Base-by-base conservation (phyloP, 805 yeast species). In the Candida saitoana region DNA sequence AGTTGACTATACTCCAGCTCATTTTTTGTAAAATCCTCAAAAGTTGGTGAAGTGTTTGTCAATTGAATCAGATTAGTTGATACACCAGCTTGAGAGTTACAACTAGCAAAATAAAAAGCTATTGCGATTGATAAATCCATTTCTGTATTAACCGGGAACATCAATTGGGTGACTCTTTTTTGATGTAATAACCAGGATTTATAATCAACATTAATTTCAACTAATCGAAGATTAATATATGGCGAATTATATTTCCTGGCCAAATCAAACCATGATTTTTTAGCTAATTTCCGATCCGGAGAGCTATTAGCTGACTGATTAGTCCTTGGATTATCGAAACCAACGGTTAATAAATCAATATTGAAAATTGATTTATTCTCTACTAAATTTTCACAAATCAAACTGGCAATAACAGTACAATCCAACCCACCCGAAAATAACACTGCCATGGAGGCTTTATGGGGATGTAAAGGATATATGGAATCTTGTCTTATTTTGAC, bases 71-170 rank as follows among this genome's bases (percentile, higher is more conserved):
- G 42, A 11, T 43, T 50, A 0, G 84, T 80, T 2, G 38, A 15
- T 31, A 33, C 36, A 4, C 14, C 11, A 15, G 41, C 47, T 5
- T 40, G 15, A 15, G 44, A 42, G 4, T 25, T 31, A 7, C 42
- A 31, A 2, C 96, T 76, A 0, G 98, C 97, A 65, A 89, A 93
- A 57, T 82, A 89, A 55, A 93, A 93, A 0, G 99, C 99, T 46
- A 91, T 79, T 1, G 97, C 97, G 39, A 93, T 93, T 1, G 96
- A 86, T 17, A 89, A 63, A 60, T 93, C 99, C 98, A 93, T 93
- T 49, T 89, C 98, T 0, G 96, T 89, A 34, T 77, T 73, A 45
- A 81, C 79, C 0, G 99, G 99, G 54, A 72, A 81, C 74, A 93
- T 93, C 34, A 91, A 65, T 18, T 73, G 65, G 34, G 70, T 61